Evolutionary conservation across 495 filamentous ascomycete genomes (phyloP), one percentile per base, ranked within the genome.

Genomic region (Margaritispora aquatica): DNA sequence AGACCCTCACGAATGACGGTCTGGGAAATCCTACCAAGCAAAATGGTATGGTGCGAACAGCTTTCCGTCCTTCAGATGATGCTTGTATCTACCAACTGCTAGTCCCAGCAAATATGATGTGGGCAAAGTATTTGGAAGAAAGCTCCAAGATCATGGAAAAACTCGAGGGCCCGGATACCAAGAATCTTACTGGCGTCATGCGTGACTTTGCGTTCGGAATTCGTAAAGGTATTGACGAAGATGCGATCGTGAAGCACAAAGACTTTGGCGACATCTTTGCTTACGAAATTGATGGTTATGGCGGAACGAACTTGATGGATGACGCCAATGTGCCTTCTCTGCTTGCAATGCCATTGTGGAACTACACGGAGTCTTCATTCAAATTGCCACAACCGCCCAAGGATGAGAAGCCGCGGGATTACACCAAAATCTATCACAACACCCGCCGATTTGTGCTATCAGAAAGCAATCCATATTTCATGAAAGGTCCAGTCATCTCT

Each of bases 201-300:
- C 67, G 68, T 9, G 67, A 69, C 20, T 72, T 86, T 51, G 77
- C 83, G 2, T 38, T 56, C 24, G 71, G 69, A 13, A 77, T 87
- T n/a, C 71, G 77, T 7, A 64, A 63, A 2, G 83, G 80, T 4
- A 83, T 87, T 62, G 75, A 73, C 11, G 65, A 66, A 19, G 69
- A 77, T 63, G 80, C 77, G 4, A 68, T 96, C 15, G 86, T 97
- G 13, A 73, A 77, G 4, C 90, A 96, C 65, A 78, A 84, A 60
- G 84, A 80, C 31, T 96, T 87, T 63, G 94, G 94, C 34, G 76
- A 89, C 19, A 92, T 98, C 11, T 98, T 95, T 68, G 94, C 94
- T 8, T 98, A 87, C 68, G 94, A 98, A 73, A 89, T 97, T 17
- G 94, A 98, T 68, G 94, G 94, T 1, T 98, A 92, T 63, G 94